Evolutionary conservation across 257 asterid genomes (phyloP), one percentile per base, ranked within the genome.

Genomic region (Gentiana dahurica): DNA sequence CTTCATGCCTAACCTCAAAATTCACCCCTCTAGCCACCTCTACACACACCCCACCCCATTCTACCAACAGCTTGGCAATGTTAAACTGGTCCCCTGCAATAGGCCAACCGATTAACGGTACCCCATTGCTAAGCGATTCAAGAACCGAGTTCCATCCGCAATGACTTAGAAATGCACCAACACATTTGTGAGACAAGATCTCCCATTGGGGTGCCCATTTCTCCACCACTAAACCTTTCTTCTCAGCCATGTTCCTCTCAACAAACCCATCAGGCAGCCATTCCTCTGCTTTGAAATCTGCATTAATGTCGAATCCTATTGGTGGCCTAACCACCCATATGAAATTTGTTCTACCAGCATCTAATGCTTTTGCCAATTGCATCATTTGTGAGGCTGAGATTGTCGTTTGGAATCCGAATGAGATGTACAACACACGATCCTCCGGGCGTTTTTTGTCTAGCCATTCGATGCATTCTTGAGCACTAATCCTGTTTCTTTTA

Each of bases 71-170:
- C 69, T 79, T 77, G 0, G 85, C 86, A 63, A 79, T 84, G 68
- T 65, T 79, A 6, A 69, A 73, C 4, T 81, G 90, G 57, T 84
- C 87, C 1, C 87, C 87, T 3, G 73, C 81, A 68, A 81, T 79
- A 5, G 86, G 83, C 90, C 94, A 84, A 9, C 81, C 71, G 15
- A 84, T 69, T 2, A 81, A 8, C 2, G 85, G 79, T 39, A 84
- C 79, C 2, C 85, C 85, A 35, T 70, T 65, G 11, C 45, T 51
- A 0, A 84, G 75, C 6, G 90, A 65, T 60, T 84, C 90, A 55
- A 81, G 73, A 34, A 75, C 74, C 8, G 90, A 85, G 50, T 84
- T 84, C 90, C 90, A 81, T 3, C 90, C 85, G 45, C 85, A 84
- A n/a, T 79, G 84, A 35, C 78, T 77, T 2, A 81, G 51, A 39